Base-by-base conservation (phyloP, 2,329 filamentous ascomycete genomes). In the Keithomyces neogunnii region DNA sequence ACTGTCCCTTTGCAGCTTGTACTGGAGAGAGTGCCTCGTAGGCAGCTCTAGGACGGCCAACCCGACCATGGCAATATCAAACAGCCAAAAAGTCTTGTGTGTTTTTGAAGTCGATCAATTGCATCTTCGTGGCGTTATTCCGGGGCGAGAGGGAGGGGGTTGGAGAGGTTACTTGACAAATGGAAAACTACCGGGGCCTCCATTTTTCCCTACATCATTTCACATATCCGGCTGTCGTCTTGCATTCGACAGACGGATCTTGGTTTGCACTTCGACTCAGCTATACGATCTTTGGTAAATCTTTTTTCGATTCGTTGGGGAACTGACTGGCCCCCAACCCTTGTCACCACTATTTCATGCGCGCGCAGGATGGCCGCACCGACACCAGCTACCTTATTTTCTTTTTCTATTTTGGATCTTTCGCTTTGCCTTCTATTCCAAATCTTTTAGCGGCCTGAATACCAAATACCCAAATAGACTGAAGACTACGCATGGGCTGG, bases 391-490 rank as follows among this genome's bases (percentile, higher is more conserved):
- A 57, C 58, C 48, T 53, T 62, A 47, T 43, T 57, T 53, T 48
- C 48, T 53, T 62, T 48, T 43, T 57, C 52, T 48, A 40, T 52
- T 31, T 53, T 46, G 31, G 36, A 43, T 47, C 36, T 53, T 50
- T 53, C 47, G 39, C 45, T 47, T 35, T n/a, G 33, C 33, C 43
- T 44, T 47, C 48, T 55, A 53, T 45, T 43, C 49, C 46, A 45
- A 30, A 45, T 45, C 49, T 42, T 40, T 52, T 56, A 60, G 56
- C 62, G 57, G 57, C 52, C 57, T 50, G 59, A 61, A 60, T 63
- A 66, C 62, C 59, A 63, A 68, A 68, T 67, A 69, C 65, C 66
- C 54, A 45, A 63, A 68, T 68, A 68, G 66, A 68, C 61, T 62
- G 60, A 61, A 63, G 62, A 60, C 40, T 44, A 44, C 40, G 40